phyloP scores from a whole-genome alignment of 257 asterid species.

The Datura wrightii region DNA sequence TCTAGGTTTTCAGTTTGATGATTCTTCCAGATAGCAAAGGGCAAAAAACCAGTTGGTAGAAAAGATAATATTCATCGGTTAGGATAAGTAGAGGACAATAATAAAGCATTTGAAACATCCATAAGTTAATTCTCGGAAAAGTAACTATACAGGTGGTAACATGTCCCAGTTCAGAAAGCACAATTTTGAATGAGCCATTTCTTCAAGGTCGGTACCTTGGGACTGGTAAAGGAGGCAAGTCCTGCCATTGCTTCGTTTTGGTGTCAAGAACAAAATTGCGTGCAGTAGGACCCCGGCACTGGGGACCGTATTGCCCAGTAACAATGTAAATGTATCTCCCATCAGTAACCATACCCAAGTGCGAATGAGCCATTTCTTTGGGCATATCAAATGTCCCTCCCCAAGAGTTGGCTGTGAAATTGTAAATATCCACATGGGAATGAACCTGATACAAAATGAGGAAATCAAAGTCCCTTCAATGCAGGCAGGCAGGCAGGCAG shows the following conservation, averaged over 20 bases:
- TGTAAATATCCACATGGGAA: conserved; percentile 91
- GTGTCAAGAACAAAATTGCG: conserved; percentile 80
- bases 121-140: background rate
- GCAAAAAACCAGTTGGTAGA: background rate
- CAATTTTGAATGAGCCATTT: background rate
- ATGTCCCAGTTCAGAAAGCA: background rate
- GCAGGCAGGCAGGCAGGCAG: no score
- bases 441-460: conserved; percentile 62
- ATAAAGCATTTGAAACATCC: background rate
- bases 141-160: background rate
- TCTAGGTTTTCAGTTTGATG: background rate
- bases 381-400: conserved; percentile 95
- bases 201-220: conserved; percentile 57
- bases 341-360: conserved; percentile 95
- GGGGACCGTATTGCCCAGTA: conserved; percentile 94
- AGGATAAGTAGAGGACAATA: background rate
- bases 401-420: conserved; percentile 88
- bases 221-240: conserved; percentile 77
- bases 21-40: background rate
- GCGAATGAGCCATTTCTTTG: conserved; percentile 98
- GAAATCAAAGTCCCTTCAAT: no score
- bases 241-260: conserved; percentile 70
- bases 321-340: conserved; percentile 88
- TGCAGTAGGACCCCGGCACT: conserved; percentile 94
- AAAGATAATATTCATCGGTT: background rate